phyloP scores from a whole-genome alignment of 2,329 filamentous ascomycete genomes.

The Tolypocladium endophyticum region DNA sequence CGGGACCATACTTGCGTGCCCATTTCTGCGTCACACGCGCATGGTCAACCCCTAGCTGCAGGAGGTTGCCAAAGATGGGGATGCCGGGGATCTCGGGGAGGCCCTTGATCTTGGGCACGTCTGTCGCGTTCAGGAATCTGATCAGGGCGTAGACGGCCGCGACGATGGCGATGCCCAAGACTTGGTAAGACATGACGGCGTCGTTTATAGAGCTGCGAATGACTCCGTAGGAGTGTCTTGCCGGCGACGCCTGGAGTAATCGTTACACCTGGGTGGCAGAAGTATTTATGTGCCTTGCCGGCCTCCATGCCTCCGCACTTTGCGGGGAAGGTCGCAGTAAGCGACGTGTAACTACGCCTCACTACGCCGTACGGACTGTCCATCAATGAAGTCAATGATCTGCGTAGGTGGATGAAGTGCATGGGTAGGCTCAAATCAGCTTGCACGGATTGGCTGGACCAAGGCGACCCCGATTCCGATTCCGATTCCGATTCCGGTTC shows the following conservation, averaged over 20 bases:
- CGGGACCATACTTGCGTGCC: conserved; percentile 50
- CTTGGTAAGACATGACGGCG: conserved; percentile 7
- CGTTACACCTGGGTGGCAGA: neutral
- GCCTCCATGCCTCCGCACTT: too few relatives aligned
- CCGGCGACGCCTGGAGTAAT: neutral
- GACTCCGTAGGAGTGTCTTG: neutral
- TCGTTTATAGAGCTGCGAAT: neutral
- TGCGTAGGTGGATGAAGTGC: neutral
- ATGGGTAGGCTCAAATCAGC: neutral
- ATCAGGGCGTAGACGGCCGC: conserved; percentile 12
- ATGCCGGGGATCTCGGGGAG: conserved; percentile 51
- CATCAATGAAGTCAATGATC: neutral
- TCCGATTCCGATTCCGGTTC: neutral
- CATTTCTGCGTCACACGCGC: conserved; percentile 43
- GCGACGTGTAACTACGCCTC: neutral
- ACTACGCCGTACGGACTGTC: too few relatives aligned
- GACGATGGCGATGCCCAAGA: conserved; percentile 8
- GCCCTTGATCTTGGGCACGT: conserved; percentile 49
- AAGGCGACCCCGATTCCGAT: neutral
- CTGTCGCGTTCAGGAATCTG: conserved; percentile 33
- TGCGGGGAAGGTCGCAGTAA: neutral
- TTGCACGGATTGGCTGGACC: neutral
- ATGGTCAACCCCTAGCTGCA: conserved; percentile 49
- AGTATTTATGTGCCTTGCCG: neutral
- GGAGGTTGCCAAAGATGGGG: conserved; percentile 52